phyloP scores from a whole-genome alignment of 257 asterid genomes.

The Primulina eburnea region DNA sequence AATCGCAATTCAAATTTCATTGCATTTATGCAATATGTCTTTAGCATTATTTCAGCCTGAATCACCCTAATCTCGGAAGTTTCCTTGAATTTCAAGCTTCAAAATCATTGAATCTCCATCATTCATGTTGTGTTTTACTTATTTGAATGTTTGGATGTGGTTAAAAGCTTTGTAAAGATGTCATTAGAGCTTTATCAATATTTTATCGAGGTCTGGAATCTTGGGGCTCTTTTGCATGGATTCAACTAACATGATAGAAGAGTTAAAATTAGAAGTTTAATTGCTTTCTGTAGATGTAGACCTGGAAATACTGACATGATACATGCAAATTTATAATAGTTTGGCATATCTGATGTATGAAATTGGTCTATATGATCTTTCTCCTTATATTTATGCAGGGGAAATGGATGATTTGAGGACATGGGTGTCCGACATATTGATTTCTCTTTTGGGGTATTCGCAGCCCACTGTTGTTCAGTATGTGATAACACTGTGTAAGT shows the following conservation, averaged over 20 bases:
- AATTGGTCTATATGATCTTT: constrained; percentile 2
- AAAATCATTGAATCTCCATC: too few species aligned
- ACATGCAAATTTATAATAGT: constrained; percentile 2
- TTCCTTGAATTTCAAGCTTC: too few species aligned
- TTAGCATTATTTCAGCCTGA: too few species aligned
- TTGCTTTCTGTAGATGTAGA: background rate
- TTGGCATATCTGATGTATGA: background rate
- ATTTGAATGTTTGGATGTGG: background rate
- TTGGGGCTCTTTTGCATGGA: background rate
- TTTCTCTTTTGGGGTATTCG: constrained; percentile 73
- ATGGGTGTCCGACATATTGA: constrained; percentile 80
- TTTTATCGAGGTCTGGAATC: background rate
- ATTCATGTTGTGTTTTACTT: too few species aligned
- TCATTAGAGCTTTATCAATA: background rate
- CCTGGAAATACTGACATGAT: background rate
- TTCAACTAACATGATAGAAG: background rate
- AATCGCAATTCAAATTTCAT: too few species aligned
- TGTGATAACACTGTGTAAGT: constrained; percentile 58
- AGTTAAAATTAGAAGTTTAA: background rate
- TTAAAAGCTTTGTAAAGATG: background rate
- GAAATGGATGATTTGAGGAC: constrained; percentile 68
- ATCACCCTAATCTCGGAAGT: too few species aligned
- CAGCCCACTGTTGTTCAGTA: constrained; percentile 64
- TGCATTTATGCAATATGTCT: too few species aligned
- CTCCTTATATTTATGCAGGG: constrained; percentile 31